phyloP scores from a whole-genome alignment of 331 rosid species.

The Phaseolus coccineus region DNA sequence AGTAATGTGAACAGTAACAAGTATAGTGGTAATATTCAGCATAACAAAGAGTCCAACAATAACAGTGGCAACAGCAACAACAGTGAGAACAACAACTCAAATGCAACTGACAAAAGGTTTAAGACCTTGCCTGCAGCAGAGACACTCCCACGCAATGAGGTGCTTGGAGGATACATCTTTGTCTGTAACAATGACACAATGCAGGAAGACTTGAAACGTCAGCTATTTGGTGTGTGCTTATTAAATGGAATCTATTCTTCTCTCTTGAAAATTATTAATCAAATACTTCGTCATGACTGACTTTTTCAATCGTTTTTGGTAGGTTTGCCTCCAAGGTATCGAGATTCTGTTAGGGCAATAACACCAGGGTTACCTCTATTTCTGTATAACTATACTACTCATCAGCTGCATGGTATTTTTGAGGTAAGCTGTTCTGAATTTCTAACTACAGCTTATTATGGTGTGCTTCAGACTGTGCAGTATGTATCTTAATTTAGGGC shows the following conservation, averaged over 20 bases:
- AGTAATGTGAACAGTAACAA: slow-evolving; percentile 69
- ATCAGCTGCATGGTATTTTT: slow-evolving; percentile 94
- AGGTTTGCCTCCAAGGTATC: slow-evolving; percentile 99
- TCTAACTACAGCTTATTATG: not conserved
- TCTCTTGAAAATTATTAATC: slow-evolving; percentile 18
- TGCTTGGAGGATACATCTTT: slow-evolving; percentile 98
- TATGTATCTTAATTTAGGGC: slow-evolving; percentile 26
- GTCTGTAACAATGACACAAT: slow-evolving; percentile 98
- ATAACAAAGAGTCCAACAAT: slow-evolving; percentile 69
- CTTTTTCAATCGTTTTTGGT: slow-evolving; percentile 34
- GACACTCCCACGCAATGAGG: slow-evolving; percentile 97
- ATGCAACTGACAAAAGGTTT: slow-evolving; percentile 87
- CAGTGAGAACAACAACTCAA: slow-evolving; percentile 55
- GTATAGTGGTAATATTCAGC: slow-evolving; percentile 63
- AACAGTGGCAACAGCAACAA: slow-evolving; percentile 59
- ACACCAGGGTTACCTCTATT: slow-evolving; percentile 96
- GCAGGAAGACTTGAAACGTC: slow-evolving; percentile 99
- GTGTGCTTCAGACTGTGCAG: slow-evolving; percentile 21
- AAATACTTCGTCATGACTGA: slow-evolving; percentile 30
- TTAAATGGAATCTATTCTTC: not conserved
- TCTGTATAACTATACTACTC: slow-evolving; percentile 96
- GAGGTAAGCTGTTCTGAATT: slow-evolving; percentile 67
- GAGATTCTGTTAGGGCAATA: slow-evolving; percentile 98
- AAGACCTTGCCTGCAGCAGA: slow-evolving; percentile 98
- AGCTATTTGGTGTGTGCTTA: slow-evolving; percentile 73